A percentile compares a stretch with the other conserved stretches of the same genome.
phyloP scores from a whole-genome alignment of 345 rosid species.

The Ailanthus altissimus region DNA sequence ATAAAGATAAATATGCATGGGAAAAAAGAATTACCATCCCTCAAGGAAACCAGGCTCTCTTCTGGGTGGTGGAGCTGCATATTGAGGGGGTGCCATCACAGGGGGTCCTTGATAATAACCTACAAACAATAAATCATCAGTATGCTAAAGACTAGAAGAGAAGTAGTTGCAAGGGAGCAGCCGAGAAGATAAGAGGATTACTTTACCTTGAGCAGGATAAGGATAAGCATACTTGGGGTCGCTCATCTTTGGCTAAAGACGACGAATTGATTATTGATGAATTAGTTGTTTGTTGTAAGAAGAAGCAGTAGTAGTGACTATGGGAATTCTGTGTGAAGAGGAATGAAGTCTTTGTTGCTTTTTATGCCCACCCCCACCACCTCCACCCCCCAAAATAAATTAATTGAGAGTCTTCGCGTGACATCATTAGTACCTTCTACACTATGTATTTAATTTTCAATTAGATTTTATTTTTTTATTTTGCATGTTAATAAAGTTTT shows the following conservation, averaged over 20 bases:
- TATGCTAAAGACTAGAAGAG: neutral
- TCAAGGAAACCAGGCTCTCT: slow-evolving; percentile 50
- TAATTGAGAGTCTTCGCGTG: neutral
- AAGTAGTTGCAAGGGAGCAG: neutral
- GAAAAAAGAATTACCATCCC: slow-evolving; percentile 47
- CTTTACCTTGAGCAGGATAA: slow-evolving; percentile 53
- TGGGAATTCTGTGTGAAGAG: neutral
- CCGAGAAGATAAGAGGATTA: neutral
- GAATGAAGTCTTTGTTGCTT: neutral
- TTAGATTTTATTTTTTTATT: neutral
- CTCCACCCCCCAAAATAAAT: too few relatives aligned
- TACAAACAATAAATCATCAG: slow-evolving; percentile 9
- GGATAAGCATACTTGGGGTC: slow-evolving; percentile 59
- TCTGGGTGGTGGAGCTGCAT: slow-evolving; percentile 51
- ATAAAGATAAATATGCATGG: too few relatives aligned
- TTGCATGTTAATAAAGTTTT: too few relatives aligned
- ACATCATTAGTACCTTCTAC: neutral
- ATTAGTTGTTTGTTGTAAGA: too few relatives aligned
- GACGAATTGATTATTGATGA: too few relatives aligned
- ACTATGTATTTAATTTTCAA: neutral
- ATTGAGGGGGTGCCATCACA: slow-evolving; percentile 64
- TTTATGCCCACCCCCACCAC: too few relatives aligned
- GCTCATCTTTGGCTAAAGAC: slow-evolving; percentile 27
- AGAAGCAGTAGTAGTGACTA: too few relatives aligned
- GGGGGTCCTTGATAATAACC: slow-evolving; percentile 70